Evolutionary conservation across 768 basidiomycete species (phyloP).

Genomic region (Hemileccinum impolitum): DNA sequence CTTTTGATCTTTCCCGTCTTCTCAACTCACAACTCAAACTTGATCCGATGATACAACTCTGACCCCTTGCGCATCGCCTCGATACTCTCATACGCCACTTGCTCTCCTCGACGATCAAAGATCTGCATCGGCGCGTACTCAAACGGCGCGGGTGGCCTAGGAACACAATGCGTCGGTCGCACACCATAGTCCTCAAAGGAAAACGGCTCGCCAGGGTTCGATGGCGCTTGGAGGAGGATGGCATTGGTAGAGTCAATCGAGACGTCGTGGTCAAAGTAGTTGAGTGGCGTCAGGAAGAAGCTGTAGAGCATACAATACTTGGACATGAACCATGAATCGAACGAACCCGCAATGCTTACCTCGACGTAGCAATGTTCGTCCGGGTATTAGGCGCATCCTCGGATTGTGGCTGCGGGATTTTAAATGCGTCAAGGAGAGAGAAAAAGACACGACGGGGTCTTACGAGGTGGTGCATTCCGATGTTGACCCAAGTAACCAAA

Average conservation of each 20-base stretch:
- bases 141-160: constrained; percentile 35
- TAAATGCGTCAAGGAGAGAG: background rate
- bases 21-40: constrained; percentile 24
- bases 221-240: constrained; percentile 43
- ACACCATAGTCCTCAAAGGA: constrained; percentile 54
- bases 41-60: constrained; percentile 40
- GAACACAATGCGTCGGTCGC: constrained; percentile 37
- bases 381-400: constrained; percentile 64
- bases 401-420: constrained; percentile 45
- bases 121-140: constrained; percentile 35
- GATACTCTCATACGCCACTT: constrained; percentile 24
- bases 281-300: constrained; percentile 58
- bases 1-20: too few relatives aligned
- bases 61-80: constrained; percentile 40
- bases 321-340: background rate
- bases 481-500: constrained; percentile 62
- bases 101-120: constrained; percentile 35
- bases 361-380: constrained; percentile 53
- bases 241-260: constrained; percentile 57
- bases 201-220: constrained; percentile 37
- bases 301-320: constrained; percentile 24
- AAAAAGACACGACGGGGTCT: background rate
- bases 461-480: constrained; percentile 66
- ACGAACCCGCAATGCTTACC: constrained; percentile 31
- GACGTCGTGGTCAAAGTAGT: constrained; percentile 63